Evolutionary conservation across 495 filamentous ascomycete genomes (phyloP), one percentile per base, ranked within the genome.

Genomic region (Penicillium ochrochloron): DNA sequence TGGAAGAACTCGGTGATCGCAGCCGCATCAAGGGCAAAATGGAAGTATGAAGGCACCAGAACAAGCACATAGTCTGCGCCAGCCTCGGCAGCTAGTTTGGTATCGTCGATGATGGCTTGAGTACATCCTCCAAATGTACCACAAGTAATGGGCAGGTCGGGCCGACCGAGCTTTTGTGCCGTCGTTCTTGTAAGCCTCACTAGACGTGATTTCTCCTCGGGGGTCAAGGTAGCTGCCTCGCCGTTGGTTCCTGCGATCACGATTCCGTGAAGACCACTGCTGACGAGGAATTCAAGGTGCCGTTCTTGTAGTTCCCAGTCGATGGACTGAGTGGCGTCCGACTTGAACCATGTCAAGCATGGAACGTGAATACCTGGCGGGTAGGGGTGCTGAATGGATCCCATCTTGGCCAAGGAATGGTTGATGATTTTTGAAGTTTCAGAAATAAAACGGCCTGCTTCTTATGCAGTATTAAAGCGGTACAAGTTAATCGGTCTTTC

Each of bases 1-100:
- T 78, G 80, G 82, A 93, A 95, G 78, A 87, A 93, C 41, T 84
- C 80, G 29, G 85, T 67, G 57, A 93, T 75, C 14, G 84, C 82
- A n/a, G 80, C 78, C 5, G 73, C 56, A 5, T 67, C 78, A 70
- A 84, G 80, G 27, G 91, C 78, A n/a, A 84, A 75, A 57, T 83
- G 81, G 76, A 92, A 95, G 39, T 93, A 94, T 6, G 84, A 83
- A 19, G 91, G 91, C 31, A 90, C 90, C 10, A 94, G 84, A 19
- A 94, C 77, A 61, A 95, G 83, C 11, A 86, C 90, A 76, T 90
- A 90, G 63, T 92, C 90, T 66, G 89, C 91, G n/a, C 91, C 92
- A 34, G 88, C 58, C 15, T 62, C 52, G n/a, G 61, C 59, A 19
- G 62, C 62, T 29, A 57, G 25, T 17, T 63, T 63, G 2, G 54